A percentile compares a stretch with the other conserved stretches of the same genome.
These are phyloP conservation scores for Aquilaria sinensis DNA, from an alignment of 345 rosid species.

Conservation along the genomic window DNA sequence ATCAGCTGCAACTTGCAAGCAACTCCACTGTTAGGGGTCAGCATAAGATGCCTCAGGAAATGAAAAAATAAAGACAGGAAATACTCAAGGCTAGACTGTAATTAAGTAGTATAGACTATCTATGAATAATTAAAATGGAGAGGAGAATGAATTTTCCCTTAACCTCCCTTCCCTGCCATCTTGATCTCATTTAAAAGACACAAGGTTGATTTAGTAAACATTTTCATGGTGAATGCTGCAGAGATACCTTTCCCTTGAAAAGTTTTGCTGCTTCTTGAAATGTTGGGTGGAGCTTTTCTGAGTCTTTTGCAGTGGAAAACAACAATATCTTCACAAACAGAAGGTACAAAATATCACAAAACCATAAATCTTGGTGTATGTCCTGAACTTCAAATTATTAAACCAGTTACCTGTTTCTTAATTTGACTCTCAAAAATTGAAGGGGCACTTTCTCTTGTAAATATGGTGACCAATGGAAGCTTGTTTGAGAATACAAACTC, in stretches of 20 bases:
- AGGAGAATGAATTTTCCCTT: background rate
- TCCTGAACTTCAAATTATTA: background rate
- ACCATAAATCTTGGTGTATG: background rate
- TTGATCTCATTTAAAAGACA: too few species aligned
- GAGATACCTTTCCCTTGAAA: conserved; percentile 89
- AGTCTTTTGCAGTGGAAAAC: conserved; percentile 60
- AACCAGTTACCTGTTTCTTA: conserved; percentile 69
- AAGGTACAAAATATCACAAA: background rate
- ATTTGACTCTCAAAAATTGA: conserved; percentile 77
- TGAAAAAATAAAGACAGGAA: background rate
- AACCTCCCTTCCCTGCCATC: too few species aligned
- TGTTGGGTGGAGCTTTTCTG: conserved; percentile 53
- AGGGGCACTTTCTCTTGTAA: conserved; percentile 77
- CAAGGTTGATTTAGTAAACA: too few species aligned
- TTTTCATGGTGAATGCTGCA: too few species aligned
- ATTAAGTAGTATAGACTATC: too few species aligned
- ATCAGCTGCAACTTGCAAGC: conserved; percentile 51
- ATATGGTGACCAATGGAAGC: conserved; percentile 78
- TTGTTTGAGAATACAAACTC: conserved; percentile 75
- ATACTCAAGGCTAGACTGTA: background rate
- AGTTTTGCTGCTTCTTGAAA: conserved; percentile 80
- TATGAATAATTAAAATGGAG: background rate
- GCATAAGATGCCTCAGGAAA: background rate
- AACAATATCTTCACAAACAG: conserved; percentile 56
- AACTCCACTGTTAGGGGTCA: background rate